A percentile compares a stretch with the other conserved stretches of the same genome.
Conservation (phyloP, 306 rosid genomes). For the Phaseolus lunatus region DNA sequence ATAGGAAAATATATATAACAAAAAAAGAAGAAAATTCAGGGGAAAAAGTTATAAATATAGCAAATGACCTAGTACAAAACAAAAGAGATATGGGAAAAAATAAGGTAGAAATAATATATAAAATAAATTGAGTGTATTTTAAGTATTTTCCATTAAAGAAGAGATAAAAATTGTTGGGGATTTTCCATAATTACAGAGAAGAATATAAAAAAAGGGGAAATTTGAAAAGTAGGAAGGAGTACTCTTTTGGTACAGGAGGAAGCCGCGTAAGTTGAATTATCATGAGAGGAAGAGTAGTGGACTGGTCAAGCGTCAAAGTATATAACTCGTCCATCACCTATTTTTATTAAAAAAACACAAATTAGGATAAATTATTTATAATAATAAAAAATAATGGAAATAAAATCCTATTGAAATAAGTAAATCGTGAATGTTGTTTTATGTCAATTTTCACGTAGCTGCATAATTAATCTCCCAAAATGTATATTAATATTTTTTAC, state of each 20-base stretch:
- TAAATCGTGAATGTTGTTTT: too few relatives aligned
- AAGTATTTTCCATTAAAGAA: not conserved
- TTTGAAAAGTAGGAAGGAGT: not conserved
- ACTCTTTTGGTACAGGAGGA: not conserved
- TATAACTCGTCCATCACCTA: too few relatives aligned
- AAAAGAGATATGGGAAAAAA: not conserved
- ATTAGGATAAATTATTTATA: not conserved
- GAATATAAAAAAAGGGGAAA: not conserved
- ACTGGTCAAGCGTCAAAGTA: not conserved
- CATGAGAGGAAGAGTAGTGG: not conserved
- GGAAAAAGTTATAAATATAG: not conserved
- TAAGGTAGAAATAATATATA: not conserved
- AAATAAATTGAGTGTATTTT: not conserved
- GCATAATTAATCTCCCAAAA: not conserved
- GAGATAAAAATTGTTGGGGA: not conserved
- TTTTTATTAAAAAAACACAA: not conserved
- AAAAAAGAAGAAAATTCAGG: too few relatives aligned
- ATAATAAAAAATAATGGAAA: not conserved
- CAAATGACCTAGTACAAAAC: not conserved
- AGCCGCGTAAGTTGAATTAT: constrained; percentile 25
- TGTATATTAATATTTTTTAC: not conserved
- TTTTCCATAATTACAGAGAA: not conserved
- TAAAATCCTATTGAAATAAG: not conserved
- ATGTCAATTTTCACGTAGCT: not conserved
- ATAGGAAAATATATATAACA: too few relatives aligned